Percentiles rank a stretch among this genome's conserved stretches.
Evolutionary conservation across 192 early-diverging fungal species (phyloP).

Genomic region (Umbelopsis isabellina): DNA sequence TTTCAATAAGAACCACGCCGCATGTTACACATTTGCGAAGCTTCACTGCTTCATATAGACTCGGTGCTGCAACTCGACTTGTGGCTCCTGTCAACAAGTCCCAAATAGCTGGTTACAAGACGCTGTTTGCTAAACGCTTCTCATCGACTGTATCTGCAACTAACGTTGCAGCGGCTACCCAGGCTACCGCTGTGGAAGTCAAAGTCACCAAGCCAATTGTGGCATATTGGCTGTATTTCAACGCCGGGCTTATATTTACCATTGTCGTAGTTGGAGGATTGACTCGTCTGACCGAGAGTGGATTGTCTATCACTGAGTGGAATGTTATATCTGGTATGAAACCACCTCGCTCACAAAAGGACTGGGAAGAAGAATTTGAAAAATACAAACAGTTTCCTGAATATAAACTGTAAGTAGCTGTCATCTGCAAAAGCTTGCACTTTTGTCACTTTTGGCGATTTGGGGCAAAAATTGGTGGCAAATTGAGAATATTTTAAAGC

Average conservation of each 20-base stretch:
- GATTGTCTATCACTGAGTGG: slow-evolving; percentile 97
- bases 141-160: neutral
- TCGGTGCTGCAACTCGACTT: neutral
- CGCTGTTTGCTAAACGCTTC: neutral
- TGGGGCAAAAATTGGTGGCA: no score
- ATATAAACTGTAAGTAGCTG: slow-evolving; percentile 79
- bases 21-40: neutral
- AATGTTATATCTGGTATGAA: slow-evolving; percentile 92
- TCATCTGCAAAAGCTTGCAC: neutral
- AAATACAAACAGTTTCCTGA: slow-evolving; percentile 99
- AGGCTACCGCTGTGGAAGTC: neutral
- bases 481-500: neutral
- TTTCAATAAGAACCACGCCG: neutral
- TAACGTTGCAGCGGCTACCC: neutral
- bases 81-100: neutral
- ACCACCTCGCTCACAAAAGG: slow-evolving; percentile 79
- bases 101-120: neutral
- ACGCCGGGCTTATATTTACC: slow-evolving; percentile 86
- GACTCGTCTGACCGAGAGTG: slow-evolving; percentile 96
- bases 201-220: slow-evolving; percentile 57
- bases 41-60: neutral
- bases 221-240: slow-evolving; percentile 93
- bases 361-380: slow-evolving; percentile 94
- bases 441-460: slow-evolving; percentile 17
- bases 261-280: slow-evolving; percentile 95